These are phyloP conservation scores for Fusarium sp. DNA, from an alignment of 2,329 filamentous ascomycete species.

Conservation along the genomic window DNA sequence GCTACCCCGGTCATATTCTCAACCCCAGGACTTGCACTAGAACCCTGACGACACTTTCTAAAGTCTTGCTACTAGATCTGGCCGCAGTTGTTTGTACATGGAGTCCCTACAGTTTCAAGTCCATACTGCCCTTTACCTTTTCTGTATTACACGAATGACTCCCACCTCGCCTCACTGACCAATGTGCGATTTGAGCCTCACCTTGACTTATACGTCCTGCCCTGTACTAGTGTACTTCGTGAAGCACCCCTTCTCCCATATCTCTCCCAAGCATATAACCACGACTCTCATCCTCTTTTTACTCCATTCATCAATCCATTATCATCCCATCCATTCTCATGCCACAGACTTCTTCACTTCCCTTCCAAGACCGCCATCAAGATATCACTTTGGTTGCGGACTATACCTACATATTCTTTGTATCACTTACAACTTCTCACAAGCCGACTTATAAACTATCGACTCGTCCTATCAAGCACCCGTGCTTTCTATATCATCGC, in stretches of 20 bases:
- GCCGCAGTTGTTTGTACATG: slow-evolving; percentile 20
- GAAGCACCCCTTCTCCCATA: slow-evolving; percentile 10
- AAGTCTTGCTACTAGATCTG: slow-evolving; percentile 23
- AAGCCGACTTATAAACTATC: slow-evolving; percentile 16
- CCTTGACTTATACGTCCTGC: slow-evolving; percentile 26
- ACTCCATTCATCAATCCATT: neutral
- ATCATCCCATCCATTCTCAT: slow-evolving; percentile 30
- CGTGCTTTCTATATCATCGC: slow-evolving; percentile 5
- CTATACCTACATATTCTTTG: slow-evolving; percentile 27
- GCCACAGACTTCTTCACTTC: slow-evolving; percentile 22
- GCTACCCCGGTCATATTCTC: slow-evolving; percentile 32
- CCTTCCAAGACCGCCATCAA: slow-evolving; percentile 33
- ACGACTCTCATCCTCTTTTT: slow-evolving; percentile 8
- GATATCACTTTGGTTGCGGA: slow-evolving; percentile 30
- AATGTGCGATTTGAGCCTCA: slow-evolving; percentile 49
- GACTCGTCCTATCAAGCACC: slow-evolving; percentile 31
- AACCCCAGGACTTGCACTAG: slow-evolving; percentile 40
- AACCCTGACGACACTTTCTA: slow-evolving; percentile 43
- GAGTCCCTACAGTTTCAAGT: slow-evolving; percentile 38
- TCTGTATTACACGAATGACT: slow-evolving; percentile 39
- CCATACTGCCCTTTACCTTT: slow-evolving; percentile 30
- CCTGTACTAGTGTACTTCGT: slow-evolving; percentile 10
- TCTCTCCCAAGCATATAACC: slow-evolving; percentile 33
- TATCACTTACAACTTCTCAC: neutral
- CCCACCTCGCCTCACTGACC: slow-evolving; percentile 45